Evolutionary conservation across 2,329 filamentous ascomycete species (phyloP), one percentile per base, ranked within the genome.

Genomic region (Colletotrichum tanaceti): DNA sequence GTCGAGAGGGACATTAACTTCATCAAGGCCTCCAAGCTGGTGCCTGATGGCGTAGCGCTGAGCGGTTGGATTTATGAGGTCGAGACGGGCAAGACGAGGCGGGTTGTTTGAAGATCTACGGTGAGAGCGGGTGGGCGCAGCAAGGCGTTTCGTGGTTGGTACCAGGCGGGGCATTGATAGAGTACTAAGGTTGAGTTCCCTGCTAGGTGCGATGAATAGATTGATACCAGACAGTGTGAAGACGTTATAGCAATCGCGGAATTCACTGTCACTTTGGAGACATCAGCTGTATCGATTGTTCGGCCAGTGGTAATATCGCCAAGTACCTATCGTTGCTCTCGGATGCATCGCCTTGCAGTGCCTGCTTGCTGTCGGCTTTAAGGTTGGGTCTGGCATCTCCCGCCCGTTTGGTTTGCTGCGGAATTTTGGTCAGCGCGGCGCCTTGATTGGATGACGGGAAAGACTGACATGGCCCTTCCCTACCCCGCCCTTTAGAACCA

Each of bases 1-100:
- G 89, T 94, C 0, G 81, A 80, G 70, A 85, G 89, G 46, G 92
- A 95, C 77, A 85, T 96, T 0, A 79, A 80, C 54, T 88, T 87
- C 72, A 75, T 96, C 71, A 87, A 85, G 77, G 82, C 77, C 58
- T 87, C 83, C 55, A 85, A 85, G 62, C 81, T 91, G 18, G 83
- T 94, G 5, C 81, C 89, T 22, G 82, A 89, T 22, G 80, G 80
- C 32, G 85, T 92, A 4, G 79, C 80, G 0, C 83, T 94, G 53
- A 91, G 86, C 6, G 92, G 92, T 0, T 95, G 91, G 87, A 80
- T 94, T 2, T 94, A 94, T 79, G 89, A 94, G 73, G 90, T 94
- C 49, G 88, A 92, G 81, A 93, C 87, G 1, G 92, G 92, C 0
- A 89, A 83, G 77, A 77, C 70, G 53, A 65, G 57, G 39, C 61